A percentile compares a stretch with the other conserved stretches of the same genome.
These are phyloP conservation scores for Capsicum baccatum DNA, from an alignment of 257 asterid species.

Conservation along the genomic window DNA sequence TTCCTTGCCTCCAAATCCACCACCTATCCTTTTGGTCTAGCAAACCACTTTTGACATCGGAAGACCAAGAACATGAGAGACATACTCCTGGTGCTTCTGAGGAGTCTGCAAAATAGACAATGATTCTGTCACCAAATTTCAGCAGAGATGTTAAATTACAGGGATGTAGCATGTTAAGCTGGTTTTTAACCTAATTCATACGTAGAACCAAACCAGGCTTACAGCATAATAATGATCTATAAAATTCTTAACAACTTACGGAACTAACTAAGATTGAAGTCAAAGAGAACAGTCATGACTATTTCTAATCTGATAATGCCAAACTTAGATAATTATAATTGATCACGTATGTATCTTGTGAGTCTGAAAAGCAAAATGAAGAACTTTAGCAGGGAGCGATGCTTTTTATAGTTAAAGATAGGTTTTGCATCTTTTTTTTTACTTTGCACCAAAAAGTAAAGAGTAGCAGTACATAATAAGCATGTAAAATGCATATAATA, in stretches of 20 bases:
- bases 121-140: slow-evolving; percentile 20
- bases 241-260: not conserved
- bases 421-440: not conserved
- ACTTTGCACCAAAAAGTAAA: not conserved
- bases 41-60: slow-evolving; percentile 99
- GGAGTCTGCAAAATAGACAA: slow-evolving; percentile 62
- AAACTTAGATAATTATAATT: not conserved
- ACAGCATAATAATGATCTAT: not conserved
- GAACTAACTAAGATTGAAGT: not conserved
- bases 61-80: slow-evolving; percentile 84
- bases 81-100: slow-evolving; percentile 91
- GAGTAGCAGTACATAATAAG: not conserved
- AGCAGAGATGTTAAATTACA: not conserved
- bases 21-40: slow-evolving; percentile 95
- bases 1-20: slow-evolving; percentile 99
- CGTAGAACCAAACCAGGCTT: not conserved
- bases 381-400: not conserved
- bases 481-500: not conserved
- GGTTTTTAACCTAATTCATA: not conserved
- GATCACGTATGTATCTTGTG: not conserved
- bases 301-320: slow-evolving; percentile 13
- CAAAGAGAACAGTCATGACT: not conserved
- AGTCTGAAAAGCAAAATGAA: not conserved
- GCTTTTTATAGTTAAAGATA: not conserved
- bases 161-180: not conserved